Conservation (phyloP, 208 protist species). For the Leptomonas seymouri region DNA sequence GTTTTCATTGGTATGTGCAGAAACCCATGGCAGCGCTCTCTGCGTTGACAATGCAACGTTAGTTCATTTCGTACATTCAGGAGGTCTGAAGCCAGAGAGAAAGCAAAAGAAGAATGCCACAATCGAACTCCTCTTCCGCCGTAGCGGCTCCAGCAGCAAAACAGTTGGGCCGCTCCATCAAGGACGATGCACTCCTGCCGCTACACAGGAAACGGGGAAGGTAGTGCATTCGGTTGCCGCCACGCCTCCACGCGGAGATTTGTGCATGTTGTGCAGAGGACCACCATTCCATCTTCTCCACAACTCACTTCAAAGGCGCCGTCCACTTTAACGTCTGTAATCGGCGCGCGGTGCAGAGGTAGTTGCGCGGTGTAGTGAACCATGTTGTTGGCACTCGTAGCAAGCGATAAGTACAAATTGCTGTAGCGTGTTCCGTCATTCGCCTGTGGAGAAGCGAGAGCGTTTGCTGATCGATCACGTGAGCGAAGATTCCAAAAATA, state of each 20-base stretch:
- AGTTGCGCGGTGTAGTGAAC: conserved; percentile 33
- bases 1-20: too few species aligned
- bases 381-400: conserved; percentile 9
- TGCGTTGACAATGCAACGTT: too few species aligned
- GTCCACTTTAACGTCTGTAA: conserved; percentile 76
- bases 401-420: conserved; percentile 12
- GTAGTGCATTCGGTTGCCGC: not conserved
- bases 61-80: too few species aligned
- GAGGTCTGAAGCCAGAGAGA: too few species aligned
- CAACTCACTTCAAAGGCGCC: conserved; percentile 67
- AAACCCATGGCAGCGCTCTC: too few species aligned
- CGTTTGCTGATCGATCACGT: conserved; percentile 9
- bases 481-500: conserved; percentile 70
- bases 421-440: conserved; percentile 3
- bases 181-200: not conserved
- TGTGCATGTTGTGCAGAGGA: conserved; percentile 45
- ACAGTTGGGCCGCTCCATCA: too few species aligned
- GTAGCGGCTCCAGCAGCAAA: too few species aligned
- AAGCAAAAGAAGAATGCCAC: too few species aligned
- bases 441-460: not conserved
- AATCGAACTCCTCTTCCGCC: too few species aligned
- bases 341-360: conserved; percentile 51
- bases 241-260: not conserved
- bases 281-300: conserved; percentile 66
- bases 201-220: not conserved